Evolutionary conservation across 495 filamentous ascomycete genomes (phyloP), one percentile per base, ranked within the genome.

Genomic region (Ramalina peruviana): DNA sequence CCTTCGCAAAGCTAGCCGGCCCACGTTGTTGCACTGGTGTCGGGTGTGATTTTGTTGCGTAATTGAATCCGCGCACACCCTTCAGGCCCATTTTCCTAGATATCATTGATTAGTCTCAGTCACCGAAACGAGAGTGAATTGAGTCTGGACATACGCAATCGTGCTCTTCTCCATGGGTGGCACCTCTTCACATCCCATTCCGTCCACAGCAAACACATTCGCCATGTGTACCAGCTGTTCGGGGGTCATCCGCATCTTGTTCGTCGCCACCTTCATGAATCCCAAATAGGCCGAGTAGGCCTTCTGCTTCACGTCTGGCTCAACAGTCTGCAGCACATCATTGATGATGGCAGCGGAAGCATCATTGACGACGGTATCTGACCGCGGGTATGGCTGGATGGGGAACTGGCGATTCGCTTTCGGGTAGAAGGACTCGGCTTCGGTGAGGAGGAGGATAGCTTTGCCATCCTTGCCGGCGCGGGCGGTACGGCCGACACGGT

Each of bases 401-500:
- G 72, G 74, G 20, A 80, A 61, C 42, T 71, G 66, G 36, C 58
- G 70, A 54, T 80, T 78, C 36, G 54, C 55, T 21, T 65, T 69
- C 16, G 78, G 54, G 63, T 80, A 86, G 65, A 74, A 82, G 1
- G 69, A 69, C 54, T 86, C 82, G 36, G 64, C 58, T 36, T 77
- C 50, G 3, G 76, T 76, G 51, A 85, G 66, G 42, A 85, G 64
- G 58, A 84, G 77, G 36, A 81, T 70, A 16, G 80, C 81, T 49
- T 78, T 71, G n/a, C 81, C 81, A 42, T 80, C 78, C 16, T 77
- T 79, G 20, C 80, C 82, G 20, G 80, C 82, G 51, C 78, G 78
- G 30, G 70, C 78, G 10, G 78, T 82, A 27, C 74, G 85, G 21
- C 89, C 89, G 50, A 96, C 71, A 49, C 90, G 80, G 64, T 96